Evolutionary conservation across 1,139 yeast genomes (phyloP).

Genomic region (Kodamaea sp.): DNA sequence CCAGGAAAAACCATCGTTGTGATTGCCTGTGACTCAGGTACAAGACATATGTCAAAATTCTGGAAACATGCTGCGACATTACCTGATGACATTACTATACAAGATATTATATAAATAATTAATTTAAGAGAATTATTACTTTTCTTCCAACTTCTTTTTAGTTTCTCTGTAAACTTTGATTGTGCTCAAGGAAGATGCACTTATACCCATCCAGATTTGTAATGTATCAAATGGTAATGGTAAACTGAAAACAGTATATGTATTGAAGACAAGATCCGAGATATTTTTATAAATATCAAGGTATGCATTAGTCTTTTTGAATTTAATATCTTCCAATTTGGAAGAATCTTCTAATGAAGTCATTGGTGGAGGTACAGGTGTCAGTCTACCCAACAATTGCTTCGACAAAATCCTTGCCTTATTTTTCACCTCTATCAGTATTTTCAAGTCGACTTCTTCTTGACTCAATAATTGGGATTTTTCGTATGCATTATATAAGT

Average conservation of each 20-base stretch:
- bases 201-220: slow-evolving; percentile 49
- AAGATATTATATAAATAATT: slow-evolving; percentile 22
- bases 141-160: slow-evolving; percentile 21
- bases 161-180: slow-evolving; percentile 42
- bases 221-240: slow-evolving; percentile 42
- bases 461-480: slow-evolving; percentile 16
- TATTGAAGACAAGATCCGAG: slow-evolving; percentile 41
- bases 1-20: slow-evolving; percentile 76
- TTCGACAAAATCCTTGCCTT: slow-evolving; percentile 36
- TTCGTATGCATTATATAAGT: slow-evolving; percentile 21
- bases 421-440: slow-evolving; percentile 25
- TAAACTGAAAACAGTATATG: slow-evolving; percentile 42
- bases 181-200: slow-evolving; percentile 39
- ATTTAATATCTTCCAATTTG: slow-evolving; percentile 31
- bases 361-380: slow-evolving; percentile 3
- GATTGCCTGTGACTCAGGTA: slow-evolving; percentile 91
- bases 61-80: slow-evolving; percentile 66
- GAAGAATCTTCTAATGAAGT: slow-evolving; percentile 7
- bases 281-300: slow-evolving; percentile 41
- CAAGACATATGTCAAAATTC: slow-evolving; percentile 84
- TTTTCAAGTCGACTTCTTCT: slow-evolving; percentile 23
- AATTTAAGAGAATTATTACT: not conserved
- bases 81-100: slow-evolving; percentile 25
- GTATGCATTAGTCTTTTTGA: slow-evolving; percentile 37
- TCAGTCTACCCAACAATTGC: slow-evolving; percentile 30